Evolutionary conservation across 495 filamentous ascomycete genomes (phyloP), one percentile per base, ranked within the genome.

Genomic region (Aspergillus ellipticus): DNA sequence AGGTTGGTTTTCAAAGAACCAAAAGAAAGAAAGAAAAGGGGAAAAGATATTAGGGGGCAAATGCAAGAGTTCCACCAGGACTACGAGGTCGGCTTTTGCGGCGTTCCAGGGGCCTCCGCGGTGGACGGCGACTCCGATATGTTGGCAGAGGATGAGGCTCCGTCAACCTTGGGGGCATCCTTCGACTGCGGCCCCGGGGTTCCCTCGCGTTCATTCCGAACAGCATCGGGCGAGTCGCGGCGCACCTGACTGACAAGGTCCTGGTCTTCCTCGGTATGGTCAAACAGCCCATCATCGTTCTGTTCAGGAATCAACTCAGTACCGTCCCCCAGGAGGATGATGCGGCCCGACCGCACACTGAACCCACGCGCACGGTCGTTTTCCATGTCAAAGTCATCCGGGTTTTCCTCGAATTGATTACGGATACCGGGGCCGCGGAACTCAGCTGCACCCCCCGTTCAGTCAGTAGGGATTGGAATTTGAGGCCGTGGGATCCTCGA

Each of bases 251-350:
- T 79, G 50, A 73, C 72, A 28, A 80, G 59, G 58, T 93, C 92
- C 69, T 88, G 88, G 58, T 94, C 88, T 68, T 95, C 89, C 55
- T 91, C 90, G 19, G 66, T 66, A 55, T 90, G 85, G 69, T 96
- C 92, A 76, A 96, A 93, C 81, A 97, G 90, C 57, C 96, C 89
- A 29, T 86, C 84, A 61, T 97, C 93, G 64, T 91, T 86, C 56
- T 88, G 87, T 63, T 90, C 92, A 41, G 89, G 88, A 51, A 91
- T 73, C 59, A 94, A 79, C 76, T 96, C 92, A 54, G 89, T 94
- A 59, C 93, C 94, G 77, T 97, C 91, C 35, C 94, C 92, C 37
- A 98, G 80, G 65, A 96, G 84, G 66, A 97, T 97, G 66, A 97
- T 91, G 53, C 92, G 84, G 42, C 89, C 88, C 60, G 81, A 81